Percentiles rank a stretch among this genome's conserved stretches.
These are phyloP conservation scores for Bertia moriformis DNA, from an alignment of 2,329 filamentous ascomycete species.

Conservation along the genomic window DNA sequence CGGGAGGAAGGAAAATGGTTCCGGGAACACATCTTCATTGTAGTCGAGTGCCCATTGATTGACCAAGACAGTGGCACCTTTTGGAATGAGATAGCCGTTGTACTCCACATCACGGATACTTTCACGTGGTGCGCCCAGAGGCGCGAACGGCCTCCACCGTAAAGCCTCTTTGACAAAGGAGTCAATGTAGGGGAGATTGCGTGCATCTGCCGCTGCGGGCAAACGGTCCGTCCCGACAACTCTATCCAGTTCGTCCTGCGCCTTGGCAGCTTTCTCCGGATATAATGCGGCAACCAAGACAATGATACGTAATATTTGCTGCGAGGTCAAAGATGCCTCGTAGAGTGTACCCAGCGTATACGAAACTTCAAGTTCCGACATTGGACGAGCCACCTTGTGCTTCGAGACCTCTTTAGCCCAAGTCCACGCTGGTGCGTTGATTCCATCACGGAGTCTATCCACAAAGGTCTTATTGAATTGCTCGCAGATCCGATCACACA, in stretches of 20 bases:
- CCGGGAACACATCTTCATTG: not conserved
- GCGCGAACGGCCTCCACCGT: not conserved
- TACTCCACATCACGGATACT: conserved; percentile 5
- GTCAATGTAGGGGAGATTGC: not conserved
- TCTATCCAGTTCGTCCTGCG: not conserved
- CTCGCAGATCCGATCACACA: not conserved
- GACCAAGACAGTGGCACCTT: conserved; percentile 1
- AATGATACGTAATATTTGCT: too few relatives aligned
- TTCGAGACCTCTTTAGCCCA: not conserved
- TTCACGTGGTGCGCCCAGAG: not conserved
- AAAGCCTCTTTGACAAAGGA: not conserved
- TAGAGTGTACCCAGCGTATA: not conserved
- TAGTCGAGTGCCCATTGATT: not conserved
- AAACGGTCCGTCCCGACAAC: not conserved
- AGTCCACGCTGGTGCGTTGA: too few relatives aligned
- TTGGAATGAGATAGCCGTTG: conserved; percentile 1
- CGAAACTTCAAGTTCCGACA: not conserved
- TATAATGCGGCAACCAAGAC: not conserved
- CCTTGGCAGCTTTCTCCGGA: not conserved
- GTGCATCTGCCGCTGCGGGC: not conserved
- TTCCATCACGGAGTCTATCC: too few relatives aligned
- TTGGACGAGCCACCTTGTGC: not conserved
- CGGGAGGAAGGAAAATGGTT: not conserved
- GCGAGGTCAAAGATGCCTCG: not conserved
- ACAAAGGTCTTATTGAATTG: too few relatives aligned